Conservation (phyloP, 23 red algal genomes). For the Porphyridium purpureum region DNA sequence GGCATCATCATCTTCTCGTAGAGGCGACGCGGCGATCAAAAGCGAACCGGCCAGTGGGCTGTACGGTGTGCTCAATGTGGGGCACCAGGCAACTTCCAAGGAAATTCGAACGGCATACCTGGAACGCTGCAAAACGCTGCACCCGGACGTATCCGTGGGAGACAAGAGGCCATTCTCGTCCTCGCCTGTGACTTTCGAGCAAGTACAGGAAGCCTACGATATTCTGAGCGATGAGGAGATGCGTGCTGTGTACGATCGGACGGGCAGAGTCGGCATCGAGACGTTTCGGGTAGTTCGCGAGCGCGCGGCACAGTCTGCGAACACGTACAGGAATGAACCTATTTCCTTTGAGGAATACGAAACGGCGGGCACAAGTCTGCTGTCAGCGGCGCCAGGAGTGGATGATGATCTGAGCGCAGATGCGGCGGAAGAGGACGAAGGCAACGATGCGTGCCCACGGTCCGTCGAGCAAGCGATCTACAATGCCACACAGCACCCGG, state of each 20-base stretch:
- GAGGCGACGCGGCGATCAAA: no score
- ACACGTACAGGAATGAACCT: not conserved
- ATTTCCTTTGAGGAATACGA: not conserved
- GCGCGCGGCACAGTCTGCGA: not conserved
- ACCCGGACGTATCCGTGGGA: not conserved
- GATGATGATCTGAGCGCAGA: not conserved
- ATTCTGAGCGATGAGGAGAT: not conserved
- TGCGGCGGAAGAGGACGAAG: constrained; percentile 5
- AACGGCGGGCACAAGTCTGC: constrained; percentile 1
- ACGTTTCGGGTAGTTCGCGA: not conserved
- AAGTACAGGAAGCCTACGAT: not conserved
- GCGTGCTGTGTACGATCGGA: not conserved
- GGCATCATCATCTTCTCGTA: no score
- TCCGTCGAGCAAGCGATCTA: constrained; percentile 68
- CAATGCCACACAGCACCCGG: constrained; percentile 54
- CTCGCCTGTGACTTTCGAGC: no score
- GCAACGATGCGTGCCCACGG: constrained; percentile 62
- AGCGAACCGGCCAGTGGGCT: no score
- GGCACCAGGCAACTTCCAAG: not conserved
- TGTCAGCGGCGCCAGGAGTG: not conserved
- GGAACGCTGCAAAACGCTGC: not conserved
- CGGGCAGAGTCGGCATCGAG: not conserved
- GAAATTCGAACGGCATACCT: not conserved
- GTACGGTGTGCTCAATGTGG: no score
- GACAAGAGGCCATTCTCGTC: no score